These are phyloP conservation scores for Trichoderma sp. DNA, from an alignment of 2,329 filamentous ascomycete species.

Conservation along the genomic window DNA sequence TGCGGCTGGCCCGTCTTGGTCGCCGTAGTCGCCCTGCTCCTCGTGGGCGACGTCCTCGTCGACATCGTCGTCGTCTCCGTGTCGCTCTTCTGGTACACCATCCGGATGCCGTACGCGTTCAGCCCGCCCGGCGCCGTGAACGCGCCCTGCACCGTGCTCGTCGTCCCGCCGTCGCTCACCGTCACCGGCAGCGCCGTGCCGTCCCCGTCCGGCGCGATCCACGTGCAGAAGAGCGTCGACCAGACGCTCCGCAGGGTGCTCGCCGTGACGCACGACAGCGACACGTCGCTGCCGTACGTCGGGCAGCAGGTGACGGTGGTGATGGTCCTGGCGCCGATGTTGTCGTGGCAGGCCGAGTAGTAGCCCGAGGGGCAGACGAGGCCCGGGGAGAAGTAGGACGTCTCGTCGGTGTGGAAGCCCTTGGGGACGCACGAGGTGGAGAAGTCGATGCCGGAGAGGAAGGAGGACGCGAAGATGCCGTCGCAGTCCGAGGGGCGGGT, in stretches of 20 bases:
- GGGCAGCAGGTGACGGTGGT: constrained; percentile 45
- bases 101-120: constrained; percentile 42
- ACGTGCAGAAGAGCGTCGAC: constrained; percentile 40
- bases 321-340: constrained; percentile 33
- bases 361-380: constrained; percentile 40
- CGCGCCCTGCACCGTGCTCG: constrained; percentile 31
- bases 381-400: constrained; percentile 40
- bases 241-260: constrained; percentile 33
- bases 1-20: background rate
- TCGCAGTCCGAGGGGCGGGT: constrained; percentile 32
- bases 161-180: constrained; percentile 31
- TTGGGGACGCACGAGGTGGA: constrained; percentile 37
- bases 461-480: constrained; percentile 32
- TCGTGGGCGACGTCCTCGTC: background rate
- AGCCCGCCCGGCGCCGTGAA: constrained; percentile 36
- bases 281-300: constrained; percentile 33
- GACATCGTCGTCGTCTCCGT: constrained; percentile 29
- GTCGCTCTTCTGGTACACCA: constrained; percentile 42
- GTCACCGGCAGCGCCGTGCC: constrained; percentile 36
- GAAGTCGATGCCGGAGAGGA: constrained; percentile 40
- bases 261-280: constrained; percentile 37
- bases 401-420: constrained; percentile 35
- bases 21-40: constrained; percentile 1
- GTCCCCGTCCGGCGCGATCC: constrained; percentile 36
- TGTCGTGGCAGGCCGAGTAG: constrained; percentile 38